Conservation (phyloP, 768 basidiomycete species). For the Mycena epipterygia region DNA sequence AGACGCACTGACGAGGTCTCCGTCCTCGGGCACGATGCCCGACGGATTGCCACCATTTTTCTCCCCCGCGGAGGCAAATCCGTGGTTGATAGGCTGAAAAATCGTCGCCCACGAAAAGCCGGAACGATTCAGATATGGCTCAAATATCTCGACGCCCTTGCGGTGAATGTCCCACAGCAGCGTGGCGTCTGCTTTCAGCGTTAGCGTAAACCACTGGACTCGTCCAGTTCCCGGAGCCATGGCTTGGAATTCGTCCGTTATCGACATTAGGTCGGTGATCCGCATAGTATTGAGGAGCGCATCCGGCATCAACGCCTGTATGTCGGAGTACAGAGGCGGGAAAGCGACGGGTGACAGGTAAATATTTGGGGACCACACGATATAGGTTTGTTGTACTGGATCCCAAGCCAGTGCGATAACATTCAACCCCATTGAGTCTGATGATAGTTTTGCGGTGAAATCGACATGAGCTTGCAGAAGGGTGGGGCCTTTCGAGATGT, state of each 20-base stretch:
- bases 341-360: constrained; percentile 29
- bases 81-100: constrained; percentile 31
- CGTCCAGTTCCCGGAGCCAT: constrained; percentile 30
- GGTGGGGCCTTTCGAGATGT: constrained; percentile 28
- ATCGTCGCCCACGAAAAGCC: constrained; percentile 27
- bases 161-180: constrained; percentile 31
- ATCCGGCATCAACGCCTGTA: constrained; percentile 15
- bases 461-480: constrained; percentile 32
- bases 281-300: constrained; percentile 33
- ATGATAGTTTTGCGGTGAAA: constrained; percentile 27
- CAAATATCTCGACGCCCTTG: constrained; percentile 32
- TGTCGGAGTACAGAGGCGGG: constrained; percentile 33
- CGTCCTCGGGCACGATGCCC: constrained; percentile 30
- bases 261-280: constrained; percentile 26
- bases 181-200: constrained; percentile 31
- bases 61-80: constrained; percentile 14
- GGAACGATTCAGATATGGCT: constrained; percentile 28
- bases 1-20: constrained; percentile 29
- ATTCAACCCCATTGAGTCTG: constrained; percentile 32
- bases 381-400: constrained; percentile 25
- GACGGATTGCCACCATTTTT: constrained; percentile 36
- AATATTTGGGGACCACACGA: constrained; percentile 35
- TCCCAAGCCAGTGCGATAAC: constrained; percentile 33
- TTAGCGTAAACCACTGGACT: constrained; percentile 33
- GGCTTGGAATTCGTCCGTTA: constrained; percentile 34